Percentiles rank a stretch among this genome's conserved stretches.
Conservation (phyloP, 2,329 filamentous ascomycete species). For the Leptodontidium sp. region DNA sequence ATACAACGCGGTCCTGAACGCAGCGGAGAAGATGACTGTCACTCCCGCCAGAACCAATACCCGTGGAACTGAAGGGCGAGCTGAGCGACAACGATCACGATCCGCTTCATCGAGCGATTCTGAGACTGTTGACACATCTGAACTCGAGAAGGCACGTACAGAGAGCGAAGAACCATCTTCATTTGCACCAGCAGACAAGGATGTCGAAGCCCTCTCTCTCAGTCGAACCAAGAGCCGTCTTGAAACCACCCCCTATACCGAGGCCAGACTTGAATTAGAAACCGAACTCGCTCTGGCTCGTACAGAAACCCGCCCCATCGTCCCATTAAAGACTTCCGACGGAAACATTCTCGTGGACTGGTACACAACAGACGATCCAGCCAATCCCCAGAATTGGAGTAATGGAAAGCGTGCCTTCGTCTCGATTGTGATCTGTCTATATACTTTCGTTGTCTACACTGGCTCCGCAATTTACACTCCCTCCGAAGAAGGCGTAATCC, state of each 20-base stretch:
- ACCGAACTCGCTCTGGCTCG: constrained; percentile 50
- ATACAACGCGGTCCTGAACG: constrained; percentile 48
- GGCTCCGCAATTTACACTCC: constrained; percentile 59
- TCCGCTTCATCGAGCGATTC: constrained; percentile 28
- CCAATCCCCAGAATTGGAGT: constrained; percentile 65
- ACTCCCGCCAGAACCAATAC: constrained; percentile 11
- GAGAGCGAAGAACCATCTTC: constrained; percentile 33
- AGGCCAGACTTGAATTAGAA: constrained; percentile 51
- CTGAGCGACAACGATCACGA: constrained; percentile 31
- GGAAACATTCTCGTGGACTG: constrained; percentile 61
- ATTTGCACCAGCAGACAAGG: constrained; percentile 25
- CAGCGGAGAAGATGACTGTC: constrained; percentile 25
- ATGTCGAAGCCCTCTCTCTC: constrained; percentile 32
- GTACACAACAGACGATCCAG: constrained; percentile 63
- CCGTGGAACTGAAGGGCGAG: constrained; percentile 19
- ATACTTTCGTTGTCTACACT: constrained; percentile 67
- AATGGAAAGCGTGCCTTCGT: constrained; percentile 53
- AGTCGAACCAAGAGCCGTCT: constrained; percentile 39
- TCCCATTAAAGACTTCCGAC: constrained; percentile 53
- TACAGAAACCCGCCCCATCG: constrained; percentile 53
- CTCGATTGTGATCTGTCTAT: constrained; percentile 58
- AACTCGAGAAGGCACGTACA: constrained; percentile 40
- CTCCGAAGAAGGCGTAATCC: constrained; percentile 57
- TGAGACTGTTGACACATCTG: constrained; percentile 26
- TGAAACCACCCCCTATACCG: constrained; percentile 46